Evolutionary conservation across 2,329 filamentous ascomycete species (phyloP), one percentile per base, ranked within the genome.

Genomic region (Fusarium sublunatum): DNA sequence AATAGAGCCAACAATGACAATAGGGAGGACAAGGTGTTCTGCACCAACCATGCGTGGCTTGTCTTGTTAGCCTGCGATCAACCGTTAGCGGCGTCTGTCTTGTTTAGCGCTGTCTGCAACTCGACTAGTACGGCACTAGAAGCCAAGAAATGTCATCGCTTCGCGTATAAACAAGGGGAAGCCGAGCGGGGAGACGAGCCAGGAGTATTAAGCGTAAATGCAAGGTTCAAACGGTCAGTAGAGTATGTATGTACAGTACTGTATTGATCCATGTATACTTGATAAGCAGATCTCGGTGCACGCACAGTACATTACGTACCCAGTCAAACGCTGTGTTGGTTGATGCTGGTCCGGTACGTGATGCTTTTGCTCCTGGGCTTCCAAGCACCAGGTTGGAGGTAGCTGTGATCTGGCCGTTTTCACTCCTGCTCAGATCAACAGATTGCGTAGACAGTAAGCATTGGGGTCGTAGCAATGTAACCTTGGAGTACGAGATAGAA

Each of bases 21-120:
- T 65, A 65, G 35, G 43, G 40, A 31, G 52, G 48, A 63, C 43
- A 63, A 36, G 57, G 53, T 48, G 24, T 63, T 66, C 62, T 63
- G 35, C 62, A 63, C 62, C 57, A 45, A 63, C 57, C 28, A 57
- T 65, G 29, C 13, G 13, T n/a, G 31, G 31, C 31, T 34, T 34
- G 53, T 48, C 61, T 65, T 40, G 19, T 3, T 19, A 19, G 19
- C 19, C 19, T 19, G 34, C 19, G 49, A 58, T 53, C 45, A 59
- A 55, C 50, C 24, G 45, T 51, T 65, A 58, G 53, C 53, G 39
- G 36, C 36, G 12, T 31, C 24, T 49, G 28, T 53, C 43, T 40
- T 31, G 38, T 42, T 38, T 29, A 42, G 45, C 26, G 24, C 24
- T 38, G 26, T 61, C 47, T 63, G 48, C 38, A 62, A n/a, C 47